Evolutionary conservation across 805 yeast genomes (phyloP), one percentile per base, ranked within the genome.

Genomic region (Millerozyma miso): DNA sequence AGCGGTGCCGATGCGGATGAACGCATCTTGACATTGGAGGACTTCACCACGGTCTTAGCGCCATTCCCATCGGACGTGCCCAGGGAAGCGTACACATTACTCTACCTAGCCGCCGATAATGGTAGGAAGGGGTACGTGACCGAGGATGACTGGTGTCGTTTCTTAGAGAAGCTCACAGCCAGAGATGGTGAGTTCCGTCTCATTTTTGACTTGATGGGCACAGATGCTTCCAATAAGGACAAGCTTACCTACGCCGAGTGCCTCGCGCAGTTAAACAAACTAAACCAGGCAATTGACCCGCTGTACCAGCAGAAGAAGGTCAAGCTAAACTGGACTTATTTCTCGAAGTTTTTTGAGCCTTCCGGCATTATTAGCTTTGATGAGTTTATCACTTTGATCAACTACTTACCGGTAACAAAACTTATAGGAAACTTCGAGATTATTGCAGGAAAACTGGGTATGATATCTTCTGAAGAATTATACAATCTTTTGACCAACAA

Each of bases 61-160:
- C 76, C 76, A 8, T 70, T 67, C 46, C 63, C 65, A 32, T 53
- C 64, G 29, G 76, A 70, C 48, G 54, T 70, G 35, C 69, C 72
- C 14, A 62, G 54, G 39, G 61, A 60, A 35, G 51, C 71, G 4
- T 69, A 59, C 41, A 57, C 73, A 4, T 73, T 90, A 46, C 79
- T 91, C 38, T 91, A 85, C 58, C 71, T 85, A 43, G 80, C 88
- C 19, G 88, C 96, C 13, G 98, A 91, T 65, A 78, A 78, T 45
- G 71, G 74, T 33, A 70, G 74, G 43, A 78, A 79, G 50, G 97
- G 97, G 5, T 81, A 73, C 45, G 71, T 88, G 39, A 73, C 78
- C 19, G 69, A 81, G 39, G 60, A 69, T 19, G 97, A 91, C 58
- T 91, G 95, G 85, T 65, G 78, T 39, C 74, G 75, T 35, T 86